Evolutionary conservation across 2,329 filamentous ascomycete species (phyloP).

Genomic region (Colletotrichum costaricense): DNA sequence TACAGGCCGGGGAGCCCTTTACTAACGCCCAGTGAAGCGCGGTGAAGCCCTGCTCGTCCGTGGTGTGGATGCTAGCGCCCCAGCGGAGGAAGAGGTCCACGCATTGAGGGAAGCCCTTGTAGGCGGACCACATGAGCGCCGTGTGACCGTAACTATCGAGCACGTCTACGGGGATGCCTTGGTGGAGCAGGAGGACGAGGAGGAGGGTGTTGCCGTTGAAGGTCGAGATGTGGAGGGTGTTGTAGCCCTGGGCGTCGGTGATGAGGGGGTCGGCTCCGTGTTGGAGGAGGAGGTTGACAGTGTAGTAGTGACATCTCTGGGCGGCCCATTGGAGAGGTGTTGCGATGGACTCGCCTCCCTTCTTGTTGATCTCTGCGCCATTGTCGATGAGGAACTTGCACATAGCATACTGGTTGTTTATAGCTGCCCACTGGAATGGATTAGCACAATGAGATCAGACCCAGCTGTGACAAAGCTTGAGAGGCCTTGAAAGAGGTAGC

Average conservation of each 20-base stretch:
- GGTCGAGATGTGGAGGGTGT: conserved; percentile 95
- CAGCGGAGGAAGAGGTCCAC: conserved; percentile 94
- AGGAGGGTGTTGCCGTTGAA: conserved; percentile 97
- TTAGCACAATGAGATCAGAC: conserved; percentile 34
- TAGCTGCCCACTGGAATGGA: conserved; percentile 86
- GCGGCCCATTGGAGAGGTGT: conserved; percentile 97
- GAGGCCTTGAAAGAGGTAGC: neutral
- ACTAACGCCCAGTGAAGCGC: conserved; percentile 97
- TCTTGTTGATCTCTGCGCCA: conserved; percentile 92
- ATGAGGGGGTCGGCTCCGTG: conserved; percentile 93
- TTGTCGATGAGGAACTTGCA: conserved; percentile 91
- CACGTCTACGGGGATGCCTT: conserved; percentile 94
- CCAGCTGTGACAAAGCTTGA: neutral
- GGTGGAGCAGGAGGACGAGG: conserved; percentile 89
- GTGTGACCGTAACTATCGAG: conserved; percentile 92
- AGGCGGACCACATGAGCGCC: conserved; percentile 97
- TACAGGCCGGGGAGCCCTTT: conserved; percentile 88
- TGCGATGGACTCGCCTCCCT: conserved; percentile 93
- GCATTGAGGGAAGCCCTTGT: conserved; percentile 93
- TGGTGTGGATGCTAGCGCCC: conserved; percentile 92
- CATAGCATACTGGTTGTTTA: conserved; percentile 98
- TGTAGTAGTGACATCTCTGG: conserved; percentile 96
- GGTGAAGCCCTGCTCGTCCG: conserved; percentile 92
- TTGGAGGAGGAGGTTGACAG: conserved; percentile 90
- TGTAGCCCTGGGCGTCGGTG: conserved; percentile 96